Base-by-base conservation (phyloP, 2,329 filamentous ascomycete species). In the Aspergillus sp. region DNA sequence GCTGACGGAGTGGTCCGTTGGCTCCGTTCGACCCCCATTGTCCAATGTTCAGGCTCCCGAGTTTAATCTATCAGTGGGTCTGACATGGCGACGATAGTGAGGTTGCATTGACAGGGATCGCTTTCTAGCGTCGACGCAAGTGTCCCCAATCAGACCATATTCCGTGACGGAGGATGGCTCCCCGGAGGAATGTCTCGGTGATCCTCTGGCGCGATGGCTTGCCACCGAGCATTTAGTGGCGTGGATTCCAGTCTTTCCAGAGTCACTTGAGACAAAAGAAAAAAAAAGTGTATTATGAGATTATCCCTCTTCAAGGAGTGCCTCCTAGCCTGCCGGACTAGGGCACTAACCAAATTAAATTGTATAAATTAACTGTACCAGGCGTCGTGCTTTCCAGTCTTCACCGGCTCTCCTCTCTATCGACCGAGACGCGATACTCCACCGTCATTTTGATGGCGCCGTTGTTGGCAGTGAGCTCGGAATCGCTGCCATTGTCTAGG, bases 401-500 rank as follows among this genome's bases (percentile, higher is more conserved):
- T 18, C 20, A 47, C 3, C 45, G 45, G 20, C 20, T 52, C 36
- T 52, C 32, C 46, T 68, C 67, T 22, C 45, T n/a, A 42, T 53
- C 51, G 10, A 60, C 54, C 10, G 65, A 67, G 3, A 72, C 69
- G 1, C 61, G 65, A 39, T 71, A 71, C 50, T 71, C 69, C 16
- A 71, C 63, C 6, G 70, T 72, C 64, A 68, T 67, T 51, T 68
- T 65, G 31, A 71, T 70, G 2, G 62, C 64, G 4, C 64, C 68
- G 18, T 52, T 50, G 20, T 16, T 16, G 22, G 12, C 39, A 46
- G 55, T 61, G 10, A 4, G 7, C 12, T 53, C 59, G 0, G 52
- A 59, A 26, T 68, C 67, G 1, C 55, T 58, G 45, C 52, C 61
- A 1, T 42, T 42, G 36, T 60, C 54, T 26, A 72, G 51, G 47